phyloP scores from a whole-genome alignment of 2,329 filamentous ascomycete species.

The Fusarium chaquense region DNA sequence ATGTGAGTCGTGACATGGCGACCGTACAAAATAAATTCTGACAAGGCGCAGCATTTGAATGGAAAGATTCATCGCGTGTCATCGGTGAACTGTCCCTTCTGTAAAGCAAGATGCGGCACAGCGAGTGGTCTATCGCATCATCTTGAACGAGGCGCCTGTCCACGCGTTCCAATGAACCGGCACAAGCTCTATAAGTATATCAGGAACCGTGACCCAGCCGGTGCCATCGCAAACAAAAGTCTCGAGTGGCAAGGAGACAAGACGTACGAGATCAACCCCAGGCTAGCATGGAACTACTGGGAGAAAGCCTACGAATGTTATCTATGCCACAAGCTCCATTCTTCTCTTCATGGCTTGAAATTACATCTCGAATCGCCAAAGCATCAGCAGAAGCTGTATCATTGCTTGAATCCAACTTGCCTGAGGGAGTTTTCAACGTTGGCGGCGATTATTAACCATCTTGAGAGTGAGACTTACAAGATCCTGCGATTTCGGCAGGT shows the following conservation, averaged over 20 bases:
- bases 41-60: constrained; percentile 62
- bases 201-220: constrained; percentile 58
- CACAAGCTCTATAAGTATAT: constrained; percentile 62
- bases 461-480: constrained; percentile 59
- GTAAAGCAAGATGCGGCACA: constrained; percentile 58
- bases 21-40: rapidly evolving
- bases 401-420: constrained; percentile 55
- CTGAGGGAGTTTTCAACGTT: constrained; percentile 55
- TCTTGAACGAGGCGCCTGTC: constrained; percentile 67
- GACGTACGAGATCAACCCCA: constrained; percentile 53
- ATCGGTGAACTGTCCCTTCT: constrained; percentile 64
- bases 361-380: constrained; percentile 65
- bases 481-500: constrained; percentile 55
- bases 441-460: constrained; percentile 57
- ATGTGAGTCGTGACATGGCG: not conserved
- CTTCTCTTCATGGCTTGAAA: constrained; percentile 53
- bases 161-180: constrained; percentile 60
- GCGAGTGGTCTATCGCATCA: constrained; percentile 68
- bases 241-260: constrained; percentile 58
- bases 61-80: constrained; percentile 59
- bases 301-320: constrained; percentile 48
- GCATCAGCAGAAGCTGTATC: constrained; percentile 55
- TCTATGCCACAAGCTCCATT: constrained; percentile 63
- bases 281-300: constrained; percentile 57
- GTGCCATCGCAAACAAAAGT: constrained; percentile 63